Conservation (phyloP, 805 yeast genomes). For the Candida cerambycidarum region DNA sequence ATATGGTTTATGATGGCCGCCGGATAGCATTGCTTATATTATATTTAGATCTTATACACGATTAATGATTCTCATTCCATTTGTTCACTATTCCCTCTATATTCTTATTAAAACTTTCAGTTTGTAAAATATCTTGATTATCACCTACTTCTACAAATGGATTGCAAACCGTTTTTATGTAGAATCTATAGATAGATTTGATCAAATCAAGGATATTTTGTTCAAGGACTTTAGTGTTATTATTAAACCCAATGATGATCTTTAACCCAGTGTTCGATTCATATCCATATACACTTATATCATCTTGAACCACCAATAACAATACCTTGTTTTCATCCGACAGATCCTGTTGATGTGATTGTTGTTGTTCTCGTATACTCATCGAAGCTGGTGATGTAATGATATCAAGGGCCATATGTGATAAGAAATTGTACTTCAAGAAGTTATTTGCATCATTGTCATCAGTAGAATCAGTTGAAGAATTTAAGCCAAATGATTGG, state of each 20-base stretch:
- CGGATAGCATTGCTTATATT: too few relatives aligned
- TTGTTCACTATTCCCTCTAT: constrained; percentile 25
- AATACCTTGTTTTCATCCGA: constrained; percentile 23
- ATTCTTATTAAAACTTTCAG: constrained; percentile 29
- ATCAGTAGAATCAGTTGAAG: constrained; percentile 5
- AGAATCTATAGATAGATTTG: constrained; percentile 49
- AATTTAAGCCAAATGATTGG: constrained; percentile 40
- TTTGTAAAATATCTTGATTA: constrained; percentile 28
- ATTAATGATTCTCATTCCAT: constrained; percentile 20
- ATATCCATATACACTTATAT: constrained; percentile 63
- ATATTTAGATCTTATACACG: not conserved
- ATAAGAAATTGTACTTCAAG: constrained; percentile 63
- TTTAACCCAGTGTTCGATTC: constrained; percentile 70
- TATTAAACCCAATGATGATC: constrained; percentile 53
- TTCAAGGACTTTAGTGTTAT: constrained; percentile 12
- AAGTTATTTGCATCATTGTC: constrained; percentile 39
- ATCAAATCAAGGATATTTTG: constrained; percentile 24
- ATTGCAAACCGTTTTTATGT: constrained; percentile 57
- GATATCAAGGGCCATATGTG: constrained; percentile 76
- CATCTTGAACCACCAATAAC: constrained; percentile 65
- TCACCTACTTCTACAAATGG: constrained; percentile 47
- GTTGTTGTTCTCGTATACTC: constrained; percentile 37
- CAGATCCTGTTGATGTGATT: constrained; percentile 9
- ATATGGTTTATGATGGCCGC: not conserved
- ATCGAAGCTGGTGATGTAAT: constrained; percentile 55